Evolutionary conservation across 768 basidiomycete genomes (phyloP), one percentile per base, ranked within the genome.

Genomic region (Leccinum variicolor): DNA sequence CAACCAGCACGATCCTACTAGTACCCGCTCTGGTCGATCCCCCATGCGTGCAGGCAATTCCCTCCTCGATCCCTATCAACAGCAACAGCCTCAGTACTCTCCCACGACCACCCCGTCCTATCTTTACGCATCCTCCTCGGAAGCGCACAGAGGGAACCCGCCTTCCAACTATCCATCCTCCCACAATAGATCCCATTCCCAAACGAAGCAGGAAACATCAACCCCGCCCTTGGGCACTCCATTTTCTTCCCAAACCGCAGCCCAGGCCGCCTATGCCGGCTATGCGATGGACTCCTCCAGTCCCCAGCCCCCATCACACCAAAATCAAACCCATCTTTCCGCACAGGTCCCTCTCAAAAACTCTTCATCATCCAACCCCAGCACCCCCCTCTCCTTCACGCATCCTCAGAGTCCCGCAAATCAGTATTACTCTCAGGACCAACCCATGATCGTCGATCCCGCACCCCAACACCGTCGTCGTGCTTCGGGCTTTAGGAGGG

Each of bases 401-500:
- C 84, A 84, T 49, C 74, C 79, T 4, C 80, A 80, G 49, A 77
- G 76, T 53, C 77, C 81, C 28, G 73, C 76, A 19, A 74, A 77
- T 54, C 84, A 83, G 45, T 81, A 83, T 59, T 87, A 84, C 62
- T 70, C 83, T 17, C 81, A 84, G 62, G 84, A 87, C 58, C 86
- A 89, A 57, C 66, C 83, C 56, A 91, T 91, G 90, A 74, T 78
- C 45, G 84, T 92, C n/a, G 90, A 91, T 69, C 67, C 74, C 63
- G 55, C 81, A 72, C 60, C 74, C 15, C 75, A 76, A 33, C 83
- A 82, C 59, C 86, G 84, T 70, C 81, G 87, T 66, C 81, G 90
- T 34, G 81, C 86, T 9, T 80, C 83, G 55, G 95, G 91, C 21
- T 89, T 95, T 68, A 83, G 89, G 68, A 81, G 89, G 59, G 83